Conservation (phyloP, 345 rosid genomes). For the Eucalyptus coolabah region DNA sequence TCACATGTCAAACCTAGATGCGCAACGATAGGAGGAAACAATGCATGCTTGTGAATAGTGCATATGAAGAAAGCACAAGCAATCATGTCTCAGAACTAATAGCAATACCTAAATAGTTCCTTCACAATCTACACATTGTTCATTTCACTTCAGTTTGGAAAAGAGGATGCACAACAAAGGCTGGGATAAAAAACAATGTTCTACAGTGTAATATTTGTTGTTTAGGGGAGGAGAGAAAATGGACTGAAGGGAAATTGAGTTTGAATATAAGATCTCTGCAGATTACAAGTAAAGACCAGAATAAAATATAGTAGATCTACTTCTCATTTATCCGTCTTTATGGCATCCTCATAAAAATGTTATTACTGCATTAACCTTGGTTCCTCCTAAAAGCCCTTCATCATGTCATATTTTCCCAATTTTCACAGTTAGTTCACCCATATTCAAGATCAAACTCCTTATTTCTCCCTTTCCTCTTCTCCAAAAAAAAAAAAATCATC, state of each 20-base stretch:
- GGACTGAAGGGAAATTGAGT: background rate
- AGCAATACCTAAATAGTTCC: background rate
- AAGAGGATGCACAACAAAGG: background rate
- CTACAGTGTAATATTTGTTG: background rate
- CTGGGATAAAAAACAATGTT: background rate
- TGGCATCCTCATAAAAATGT: background rate
- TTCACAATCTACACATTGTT: background rate
- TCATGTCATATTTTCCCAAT: background rate
- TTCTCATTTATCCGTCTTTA: background rate
- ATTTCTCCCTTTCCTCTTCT: background rate
- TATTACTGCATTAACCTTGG: background rate
- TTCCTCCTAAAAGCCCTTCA: background rate
- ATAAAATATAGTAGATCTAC: background rate
- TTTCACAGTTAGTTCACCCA: background rate
- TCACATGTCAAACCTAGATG: background rate
- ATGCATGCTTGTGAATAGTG: background rate
- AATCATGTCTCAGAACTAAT: background rate
- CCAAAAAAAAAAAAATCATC: background rate
- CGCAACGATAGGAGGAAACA: background rate
- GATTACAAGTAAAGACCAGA: background rate
- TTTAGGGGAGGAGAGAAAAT: background rate
- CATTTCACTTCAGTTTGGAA: background rate
- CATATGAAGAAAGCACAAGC: background rate
- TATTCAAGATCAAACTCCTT: background rate
- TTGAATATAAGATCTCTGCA: background rate